Conservation (phyloP, 2,329 filamentous ascomycete species). For the Ciborinia camelliae region DNA sequence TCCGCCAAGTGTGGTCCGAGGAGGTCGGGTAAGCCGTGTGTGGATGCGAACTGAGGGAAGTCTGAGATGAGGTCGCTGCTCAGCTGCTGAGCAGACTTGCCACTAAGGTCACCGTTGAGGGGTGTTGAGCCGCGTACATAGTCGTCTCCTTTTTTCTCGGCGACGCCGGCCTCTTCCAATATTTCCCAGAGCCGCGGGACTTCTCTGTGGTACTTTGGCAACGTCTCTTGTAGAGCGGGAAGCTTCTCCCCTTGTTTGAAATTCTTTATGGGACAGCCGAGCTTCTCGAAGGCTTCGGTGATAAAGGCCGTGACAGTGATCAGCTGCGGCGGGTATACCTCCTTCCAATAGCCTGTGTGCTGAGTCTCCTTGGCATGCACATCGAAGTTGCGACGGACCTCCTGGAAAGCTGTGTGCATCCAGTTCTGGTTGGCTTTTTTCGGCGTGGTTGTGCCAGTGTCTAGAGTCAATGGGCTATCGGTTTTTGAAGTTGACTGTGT, state of each 20-base stretch:
- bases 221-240: slow-evolving; percentile 16
- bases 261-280: slow-evolving; percentile 32
- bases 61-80: slow-evolving; percentile 31
- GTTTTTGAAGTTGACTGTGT: background rate
- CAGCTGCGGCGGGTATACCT: slow-evolving; percentile 28
- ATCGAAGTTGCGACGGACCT: background rate
- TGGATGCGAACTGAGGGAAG: slow-evolving; percentile 36
- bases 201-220: slow-evolving; percentile 33
- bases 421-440: accelerated
- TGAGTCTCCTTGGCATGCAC: background rate
- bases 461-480: background rate
- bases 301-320: slow-evolving; percentile 36
- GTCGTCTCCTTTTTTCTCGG: slow-evolving; percentile 16
- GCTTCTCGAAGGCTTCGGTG: slow-evolving; percentile 33
- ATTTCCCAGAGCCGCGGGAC: slow-evolving; percentile 32
- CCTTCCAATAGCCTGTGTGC: slow-evolving; percentile 14
- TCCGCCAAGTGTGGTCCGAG: slow-evolving; percentile 25
- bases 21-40: slow-evolving; percentile 20
- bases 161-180: slow-evolving; percentile 27
- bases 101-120: background rate
- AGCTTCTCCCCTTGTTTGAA: slow-evolving; percentile 27
- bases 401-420: background rate
- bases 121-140: slow-evolving; percentile 19
- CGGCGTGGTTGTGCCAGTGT: background rate
- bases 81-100: slow-evolving; percentile 22